Evolutionary conservation across 768 basidiomycete genomes (phyloP), one percentile per base, ranked within the genome.

Genomic region (Suillus lakei): DNA sequence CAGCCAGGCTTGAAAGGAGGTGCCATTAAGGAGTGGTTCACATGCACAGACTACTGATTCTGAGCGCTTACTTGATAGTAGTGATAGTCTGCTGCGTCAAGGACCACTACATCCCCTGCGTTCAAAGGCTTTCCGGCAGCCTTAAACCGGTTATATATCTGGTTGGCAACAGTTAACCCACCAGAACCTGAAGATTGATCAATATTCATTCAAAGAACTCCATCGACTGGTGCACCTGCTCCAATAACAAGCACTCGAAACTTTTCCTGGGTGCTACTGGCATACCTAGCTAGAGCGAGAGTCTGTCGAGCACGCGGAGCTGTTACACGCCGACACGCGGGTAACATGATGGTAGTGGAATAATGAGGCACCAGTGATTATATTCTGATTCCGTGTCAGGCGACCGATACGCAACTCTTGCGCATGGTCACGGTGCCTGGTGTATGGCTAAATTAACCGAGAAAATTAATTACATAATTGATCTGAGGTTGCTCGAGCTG

Each of bases 191-290:
- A 60, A 67, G 16, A 50, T 43, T 64, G 63, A 28, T 65, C 60
- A 63, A 34, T 43, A 38, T 55, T 62, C 7, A 46, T 26, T 43
- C n/a, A 28, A 34, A 43, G 21, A 5, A 34, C 50, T 50, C 39
- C 12, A 34, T 46, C 13, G 46, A 64, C 55, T 38, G 21, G 41
- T 86, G 69, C 72, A 89, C 97, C 97, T 76, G 85, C 96, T 61
- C 97, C 97, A 26, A 98, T 82, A 48, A 98, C 88, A 32, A 98
- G 79, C 39, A 98, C 82, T 78, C 92, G 96, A 81, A 86, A 93
- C 71, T 88, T 91, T 68, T 85, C 80, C 67, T 80, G 82, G 23
- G 66, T 50, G 39, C 61, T 18, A 60, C 75, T 78, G 10, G 66
- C 72, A 34, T 62, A 69, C 50, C 77, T 71, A 39, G 65, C 65